Conservation (phyloP, 306 rosid species). For the Neltuma alba region DNA sequence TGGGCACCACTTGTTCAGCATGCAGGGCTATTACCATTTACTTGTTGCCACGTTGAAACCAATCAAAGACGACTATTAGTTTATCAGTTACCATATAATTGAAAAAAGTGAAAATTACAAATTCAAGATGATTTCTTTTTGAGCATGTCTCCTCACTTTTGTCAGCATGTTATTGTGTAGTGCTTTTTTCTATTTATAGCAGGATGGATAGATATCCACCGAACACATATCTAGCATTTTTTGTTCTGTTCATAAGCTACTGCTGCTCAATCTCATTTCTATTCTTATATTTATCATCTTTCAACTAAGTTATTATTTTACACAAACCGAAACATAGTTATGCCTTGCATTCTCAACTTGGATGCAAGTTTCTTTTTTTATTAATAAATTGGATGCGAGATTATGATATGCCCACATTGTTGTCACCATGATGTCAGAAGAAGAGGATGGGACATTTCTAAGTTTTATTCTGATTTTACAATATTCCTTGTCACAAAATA, state of each 20-base stretch:
- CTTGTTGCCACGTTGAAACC: constrained; percentile 29
- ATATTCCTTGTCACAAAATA: not conserved
- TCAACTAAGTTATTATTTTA: too few relatives aligned
- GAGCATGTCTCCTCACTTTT: not conserved
- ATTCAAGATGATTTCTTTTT: not conserved
- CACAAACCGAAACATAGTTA: not conserved
- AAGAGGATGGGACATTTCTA: not conserved
- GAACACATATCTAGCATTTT: not conserved
- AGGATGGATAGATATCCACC: not conserved
- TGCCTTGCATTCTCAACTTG: not conserved
- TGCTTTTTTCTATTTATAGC: not conserved
- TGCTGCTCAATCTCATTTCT: not conserved
- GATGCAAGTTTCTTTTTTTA: too few relatives aligned
- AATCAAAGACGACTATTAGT: not conserved
- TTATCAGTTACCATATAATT: not conserved
- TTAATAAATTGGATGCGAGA: not conserved
- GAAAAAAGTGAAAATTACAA: not conserved
- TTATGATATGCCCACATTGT: not conserved
- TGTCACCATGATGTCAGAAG: not conserved
- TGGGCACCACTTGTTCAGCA: constrained; percentile 39
- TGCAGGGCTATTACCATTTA: constrained; percentile 34
- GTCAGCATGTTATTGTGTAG: not conserved
- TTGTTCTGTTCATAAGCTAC: not conserved
- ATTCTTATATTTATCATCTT: not conserved
- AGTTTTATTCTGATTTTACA: not conserved